A percentile compares a stretch with the other conserved stretches of the same genome.
These are phyloP conservation scores for Gyrodon lividus DNA, from an alignment of 768 basidiomycete genomes.

Conservation along the genomic window DNA sequence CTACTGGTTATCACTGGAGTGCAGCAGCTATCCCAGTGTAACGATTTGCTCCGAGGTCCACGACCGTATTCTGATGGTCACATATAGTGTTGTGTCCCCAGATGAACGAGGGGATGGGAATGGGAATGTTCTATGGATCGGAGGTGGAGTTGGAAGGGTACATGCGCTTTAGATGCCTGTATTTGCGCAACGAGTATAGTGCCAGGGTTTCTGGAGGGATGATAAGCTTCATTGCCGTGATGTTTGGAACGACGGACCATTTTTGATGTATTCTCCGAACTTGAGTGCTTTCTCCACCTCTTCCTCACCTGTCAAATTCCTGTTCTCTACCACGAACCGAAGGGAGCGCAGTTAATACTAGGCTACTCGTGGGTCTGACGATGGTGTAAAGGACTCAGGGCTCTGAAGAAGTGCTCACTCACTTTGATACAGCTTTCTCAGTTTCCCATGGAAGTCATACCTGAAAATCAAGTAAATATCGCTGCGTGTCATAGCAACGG, in stretches of 20 bases:
- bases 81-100: neutral
- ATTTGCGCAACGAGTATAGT: slow-evolving; percentile 79
- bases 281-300: slow-evolving; percentile 77
- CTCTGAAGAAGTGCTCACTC: slow-evolving; percentile 37
- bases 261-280: slow-evolving; percentile 82
- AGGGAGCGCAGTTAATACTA: neutral
- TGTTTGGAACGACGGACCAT: slow-evolving; percentile 47
- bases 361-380: neutral
- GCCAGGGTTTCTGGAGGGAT: slow-evolving; percentile 69
- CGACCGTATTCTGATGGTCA: neutral
- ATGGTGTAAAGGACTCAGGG: neutral
- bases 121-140: slow-evolving; percentile 6
- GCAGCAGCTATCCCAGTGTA: neutral
- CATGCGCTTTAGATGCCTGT: slow-evolving; percentile 73
- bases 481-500: slow-evolving; percentile 8
- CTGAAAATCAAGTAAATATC: slow-evolving; percentile 36
- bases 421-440: slow-evolving; percentile 77
- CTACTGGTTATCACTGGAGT: neutral
- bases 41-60: no score
- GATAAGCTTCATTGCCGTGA: neutral
- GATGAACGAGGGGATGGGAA: neutral
- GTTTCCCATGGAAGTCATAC: slow-evolving; percentile 74
- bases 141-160: slow-evolving; percentile 44
- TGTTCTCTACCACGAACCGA: slow-evolving; percentile 51
- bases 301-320: slow-evolving; percentile 56